phyloP scores from a whole-genome alignment of 1,284 basidiomycete genomes.

The Irpex rosettiformis region DNA sequence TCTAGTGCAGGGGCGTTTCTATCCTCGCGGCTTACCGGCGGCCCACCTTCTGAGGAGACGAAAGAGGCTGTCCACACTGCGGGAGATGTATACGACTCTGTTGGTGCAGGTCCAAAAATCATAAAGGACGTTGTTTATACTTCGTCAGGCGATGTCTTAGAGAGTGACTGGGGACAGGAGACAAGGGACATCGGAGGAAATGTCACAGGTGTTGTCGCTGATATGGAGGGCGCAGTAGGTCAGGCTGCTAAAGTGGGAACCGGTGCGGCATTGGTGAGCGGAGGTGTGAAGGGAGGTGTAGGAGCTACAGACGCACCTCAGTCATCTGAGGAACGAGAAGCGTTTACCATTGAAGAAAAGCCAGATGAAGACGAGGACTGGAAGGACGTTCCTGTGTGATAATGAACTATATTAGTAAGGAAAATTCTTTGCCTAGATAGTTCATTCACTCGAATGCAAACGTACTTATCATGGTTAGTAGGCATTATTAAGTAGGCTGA shows the following conservation, averaged over 20 bases:
- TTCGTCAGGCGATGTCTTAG: conserved; percentile 16
- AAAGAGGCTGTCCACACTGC: conserved; percentile 16
- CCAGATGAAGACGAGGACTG: conserved; percentile 14
- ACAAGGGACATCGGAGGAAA: conserved; percentile 19
- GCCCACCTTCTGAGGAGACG: conserved; percentile 16
- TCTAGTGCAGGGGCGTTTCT: conserved; percentile 24
- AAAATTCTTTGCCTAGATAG: too few relatives aligned
- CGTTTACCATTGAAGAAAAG: conserved; percentile 4
- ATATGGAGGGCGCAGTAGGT: conserved; percentile 19
- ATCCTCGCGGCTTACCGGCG: conserved; percentile 15
- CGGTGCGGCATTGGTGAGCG: conserved; percentile 16
- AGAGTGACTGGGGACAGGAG: conserved; percentile 23
- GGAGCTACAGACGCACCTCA: conserved; percentile 9
- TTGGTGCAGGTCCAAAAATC: conserved; percentile 14
- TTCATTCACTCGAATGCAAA: too few relatives aligned
- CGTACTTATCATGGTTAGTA: too few relatives aligned
- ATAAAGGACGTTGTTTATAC: conserved; percentile 18
- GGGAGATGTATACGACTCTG: conserved; percentile 14
- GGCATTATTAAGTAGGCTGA: too few relatives aligned
- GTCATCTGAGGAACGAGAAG: conserved; percentile 15
- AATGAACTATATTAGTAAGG: too few relatives aligned
- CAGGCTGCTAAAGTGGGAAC: conserved; percentile 20
- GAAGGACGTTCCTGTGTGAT: conserved; percentile 19
- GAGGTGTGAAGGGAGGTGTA: conserved; percentile 21
- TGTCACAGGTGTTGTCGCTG: conserved; percentile 19